Percentiles rank a stretch among this genome's conserved stretches.
Evolutionary conservation across 495 filamentous ascomycete species (phyloP).

Genomic region (Hamigera avellanea): DNA sequence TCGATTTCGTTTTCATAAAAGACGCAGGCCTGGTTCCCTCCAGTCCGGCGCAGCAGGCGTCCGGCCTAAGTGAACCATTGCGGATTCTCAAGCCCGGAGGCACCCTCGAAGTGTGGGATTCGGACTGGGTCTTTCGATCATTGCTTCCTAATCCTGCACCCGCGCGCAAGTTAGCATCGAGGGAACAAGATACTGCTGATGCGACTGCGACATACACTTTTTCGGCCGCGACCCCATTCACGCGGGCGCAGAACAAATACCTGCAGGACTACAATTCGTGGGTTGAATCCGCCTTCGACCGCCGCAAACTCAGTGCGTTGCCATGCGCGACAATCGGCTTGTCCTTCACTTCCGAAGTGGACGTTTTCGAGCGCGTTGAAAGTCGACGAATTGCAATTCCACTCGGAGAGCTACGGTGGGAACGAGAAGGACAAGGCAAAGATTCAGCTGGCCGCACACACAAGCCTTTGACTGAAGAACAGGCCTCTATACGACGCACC

Average conservation of each 20-base stretch:
- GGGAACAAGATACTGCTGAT: slow-evolving; percentile 50
- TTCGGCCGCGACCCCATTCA: slow-evolving; percentile 71
- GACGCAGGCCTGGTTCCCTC: slow-evolving; percentile 62
- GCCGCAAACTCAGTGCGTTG: slow-evolving; percentile 54
- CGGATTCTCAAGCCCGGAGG: slow-evolving; percentile 72
- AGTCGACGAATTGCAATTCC: slow-evolving; percentile 74
- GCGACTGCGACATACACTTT: slow-evolving; percentile 69
- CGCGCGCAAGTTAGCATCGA: slow-evolving; percentile 36
- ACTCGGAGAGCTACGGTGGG: slow-evolving; percentile 79
- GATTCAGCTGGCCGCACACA: slow-evolving; percentile 26
- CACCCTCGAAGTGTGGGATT: slow-evolving; percentile 77
- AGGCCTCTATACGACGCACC: slow-evolving; percentile 63
- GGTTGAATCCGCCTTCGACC: slow-evolving; percentile 65
- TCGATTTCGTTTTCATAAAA: slow-evolving; percentile 85
- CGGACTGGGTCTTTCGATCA: slow-evolving; percentile 65
- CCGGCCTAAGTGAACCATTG: slow-evolving; percentile 61
- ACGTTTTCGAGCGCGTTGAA: slow-evolving; percentile 56
- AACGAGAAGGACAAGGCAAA: slow-evolving; percentile 46
- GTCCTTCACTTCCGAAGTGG: slow-evolving; percentile 70
- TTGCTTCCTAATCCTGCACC: slow-evolving; percentile 64
- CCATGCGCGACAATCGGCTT: slow-evolving; percentile 72
- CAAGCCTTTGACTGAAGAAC: slow-evolving; percentile 52
- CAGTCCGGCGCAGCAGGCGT: slow-evolving; percentile 48
- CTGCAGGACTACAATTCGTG: slow-evolving; percentile 77
- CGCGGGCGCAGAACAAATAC: slow-evolving; percentile 64